Evolutionary conservation across 228 moss, liverwort and hornwort species (phyloP).

Genomic region (Sphagnum fallax): DNA sequence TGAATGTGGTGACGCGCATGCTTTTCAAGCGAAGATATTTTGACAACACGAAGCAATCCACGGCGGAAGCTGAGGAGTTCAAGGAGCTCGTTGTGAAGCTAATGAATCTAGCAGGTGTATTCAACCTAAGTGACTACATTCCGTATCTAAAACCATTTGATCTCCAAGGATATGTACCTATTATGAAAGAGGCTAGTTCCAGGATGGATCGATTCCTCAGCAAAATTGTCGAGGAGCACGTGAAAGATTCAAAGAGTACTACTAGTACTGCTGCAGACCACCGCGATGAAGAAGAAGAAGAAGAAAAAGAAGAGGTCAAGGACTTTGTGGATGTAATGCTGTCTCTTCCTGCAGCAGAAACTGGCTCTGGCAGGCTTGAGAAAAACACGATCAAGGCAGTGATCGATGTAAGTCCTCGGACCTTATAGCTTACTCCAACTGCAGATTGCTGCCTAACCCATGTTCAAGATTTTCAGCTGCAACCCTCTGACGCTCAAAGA

Average conservation of each 20-base stretch:
- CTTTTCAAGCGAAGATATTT: conserved; percentile 9
- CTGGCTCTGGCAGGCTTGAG: conserved; percentile 20
- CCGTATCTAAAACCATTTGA: conserved; percentile 24
- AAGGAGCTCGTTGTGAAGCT: conserved; percentile 9
- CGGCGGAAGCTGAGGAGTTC: conserved; percentile 5
- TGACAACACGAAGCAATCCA: conserved; percentile 13
- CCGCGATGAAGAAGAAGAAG: neutral
- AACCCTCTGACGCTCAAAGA: too few species aligned
- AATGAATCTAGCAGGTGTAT: conserved; percentile 12
- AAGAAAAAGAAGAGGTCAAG: neutral
- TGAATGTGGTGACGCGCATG: conserved; percentile 4
- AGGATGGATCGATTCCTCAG: conserved; percentile 21
- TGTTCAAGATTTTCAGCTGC: too few species aligned
- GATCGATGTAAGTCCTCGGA: conserved; percentile 14
- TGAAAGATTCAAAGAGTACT: conserved; percentile 5
- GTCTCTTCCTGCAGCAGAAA: conserved; percentile 9
- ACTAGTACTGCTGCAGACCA: too few species aligned
- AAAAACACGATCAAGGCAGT: conserved; percentile 19
- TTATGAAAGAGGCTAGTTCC: conserved; percentile 10
- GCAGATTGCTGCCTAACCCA: too few species aligned
- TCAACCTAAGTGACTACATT: conserved; percentile 14
- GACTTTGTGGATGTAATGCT: conserved; percentile 34
- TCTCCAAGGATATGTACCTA: conserved; percentile 20
- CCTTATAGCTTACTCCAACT: too few species aligned
- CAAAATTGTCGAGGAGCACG: conserved; percentile 25